phyloP scores from a whole-genome alignment of 805 yeast species.

The Komagataella mondaviorum region DNA sequence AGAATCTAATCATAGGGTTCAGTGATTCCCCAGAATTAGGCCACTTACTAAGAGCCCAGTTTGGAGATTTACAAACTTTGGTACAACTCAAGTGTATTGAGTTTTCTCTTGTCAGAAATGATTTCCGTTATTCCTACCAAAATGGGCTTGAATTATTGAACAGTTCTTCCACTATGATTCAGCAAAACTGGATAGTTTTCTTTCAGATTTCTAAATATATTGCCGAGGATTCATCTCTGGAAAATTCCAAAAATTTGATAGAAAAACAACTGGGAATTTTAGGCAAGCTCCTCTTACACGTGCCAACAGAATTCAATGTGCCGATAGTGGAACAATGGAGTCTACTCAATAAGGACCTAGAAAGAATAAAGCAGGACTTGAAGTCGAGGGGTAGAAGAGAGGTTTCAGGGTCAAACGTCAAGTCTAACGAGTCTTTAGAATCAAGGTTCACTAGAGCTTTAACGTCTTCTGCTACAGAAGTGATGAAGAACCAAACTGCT shows the following conservation, averaged over 20 bases:
- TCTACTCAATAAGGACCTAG: conserved; percentile 25
- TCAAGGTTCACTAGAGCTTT: conserved; percentile 11
- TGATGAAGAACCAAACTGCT: conserved; percentile 12
- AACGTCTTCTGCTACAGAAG: conserved; percentile 9
- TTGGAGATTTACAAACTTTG: conserved; percentile 6
- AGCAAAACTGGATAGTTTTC: conserved; percentile 52
- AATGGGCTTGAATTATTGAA: conserved; percentile 25
- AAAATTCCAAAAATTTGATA: conserved; percentile 21
- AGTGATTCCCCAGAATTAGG: neutral
- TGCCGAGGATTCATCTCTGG: conserved; percentile 12
- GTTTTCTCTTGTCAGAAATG: conserved; percentile 46
- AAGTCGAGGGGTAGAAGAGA: conserved; percentile 2
- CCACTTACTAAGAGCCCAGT: neutral
- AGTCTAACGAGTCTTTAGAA: conserved; percentile 4
- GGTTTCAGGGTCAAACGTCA: neutral
- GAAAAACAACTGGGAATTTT: conserved; percentile 40
- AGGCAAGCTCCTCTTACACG: conserved; percentile 32
- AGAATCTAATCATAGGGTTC: neutral
- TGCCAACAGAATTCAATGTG: conserved; percentile 41
- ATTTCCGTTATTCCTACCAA: conserved; percentile 45
- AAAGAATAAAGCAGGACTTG: conserved; percentile 17
- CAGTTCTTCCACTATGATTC: conserved; percentile 8
- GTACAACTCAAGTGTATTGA: conserved; percentile 41
- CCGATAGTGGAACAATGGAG: conserved; percentile 55
- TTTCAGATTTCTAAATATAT: conserved; percentile 56